A percentile compares a stretch with the other conserved stretches of the same genome.
These are phyloP conservation scores for Aspergillus sp. DNA, from an alignment of 2,329 filamentous ascomycete species.

Conservation along the genomic window DNA sequence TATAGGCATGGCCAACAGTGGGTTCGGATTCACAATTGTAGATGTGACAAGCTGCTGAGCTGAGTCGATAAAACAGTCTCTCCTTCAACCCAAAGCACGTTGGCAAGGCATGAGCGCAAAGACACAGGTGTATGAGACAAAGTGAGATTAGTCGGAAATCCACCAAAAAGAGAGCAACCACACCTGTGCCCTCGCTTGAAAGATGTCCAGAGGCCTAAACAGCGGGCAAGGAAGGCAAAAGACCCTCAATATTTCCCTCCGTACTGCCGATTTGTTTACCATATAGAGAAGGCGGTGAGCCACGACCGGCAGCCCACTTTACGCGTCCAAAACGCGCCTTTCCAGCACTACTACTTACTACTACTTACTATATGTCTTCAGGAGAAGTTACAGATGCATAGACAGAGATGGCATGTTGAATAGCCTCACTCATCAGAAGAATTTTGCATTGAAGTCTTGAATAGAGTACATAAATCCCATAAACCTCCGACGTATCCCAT, in stretches of 20 bases:
- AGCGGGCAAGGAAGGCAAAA: not conserved
- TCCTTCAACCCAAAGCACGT: not conserved
- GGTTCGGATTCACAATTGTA: not conserved
- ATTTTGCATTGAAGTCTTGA: slow-evolving; percentile 14
- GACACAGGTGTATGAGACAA: not conserved
- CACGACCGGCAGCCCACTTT: slow-evolving; percentile 11
- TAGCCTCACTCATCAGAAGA: not conserved
- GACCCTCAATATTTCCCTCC: not conserved
- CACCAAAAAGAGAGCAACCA: too few relatives aligned
- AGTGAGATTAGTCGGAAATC: not conserved
- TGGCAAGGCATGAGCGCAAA: not conserved
- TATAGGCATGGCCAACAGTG: too few relatives aligned
- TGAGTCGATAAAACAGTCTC: too few relatives aligned
- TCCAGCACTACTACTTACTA: not conserved
- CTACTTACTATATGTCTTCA: not conserved
- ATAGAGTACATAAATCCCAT: slow-evolving; percentile 20
- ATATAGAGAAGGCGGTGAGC: slow-evolving; percentile 13
- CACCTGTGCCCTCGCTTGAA: not conserved
- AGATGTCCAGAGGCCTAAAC: not conserved
- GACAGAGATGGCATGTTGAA: not conserved
- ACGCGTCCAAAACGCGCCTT: slow-evolving; percentile 15
- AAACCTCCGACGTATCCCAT: slow-evolving; percentile 5
- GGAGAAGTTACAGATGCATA: not conserved
- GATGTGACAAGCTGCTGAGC: not conserved
- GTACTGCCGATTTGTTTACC: not conserved